These are phyloP conservation scores for Rhizoctonia solani DNA, from an alignment of 1,284 basidiomycete species.

Conservation along the genomic window DNA sequence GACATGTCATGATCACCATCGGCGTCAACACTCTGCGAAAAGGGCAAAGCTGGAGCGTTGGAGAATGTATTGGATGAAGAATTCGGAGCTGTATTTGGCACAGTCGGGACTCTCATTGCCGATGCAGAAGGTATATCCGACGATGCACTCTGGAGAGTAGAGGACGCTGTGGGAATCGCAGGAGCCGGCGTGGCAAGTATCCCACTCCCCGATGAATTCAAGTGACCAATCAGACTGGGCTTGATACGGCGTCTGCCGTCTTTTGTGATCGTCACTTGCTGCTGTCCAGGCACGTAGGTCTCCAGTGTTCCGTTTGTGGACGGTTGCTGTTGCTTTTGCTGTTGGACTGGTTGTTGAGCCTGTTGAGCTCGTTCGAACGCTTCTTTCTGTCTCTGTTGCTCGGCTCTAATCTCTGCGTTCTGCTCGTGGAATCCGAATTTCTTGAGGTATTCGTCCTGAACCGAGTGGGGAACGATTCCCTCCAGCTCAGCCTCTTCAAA, in stretches of 20 bases:
- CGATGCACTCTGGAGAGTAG: conserved; percentile 12
- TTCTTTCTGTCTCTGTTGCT: conserved; percentile 22
- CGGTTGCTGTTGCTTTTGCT: not conserved
- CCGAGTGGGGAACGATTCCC: conserved; percentile 74
- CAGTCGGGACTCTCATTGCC: conserved; percentile 10
- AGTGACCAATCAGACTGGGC: conserved; percentile 26
- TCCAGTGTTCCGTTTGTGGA: not conserved
- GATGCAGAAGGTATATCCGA: not conserved
- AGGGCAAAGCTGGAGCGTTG: not conserved
- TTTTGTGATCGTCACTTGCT: conserved; percentile 26
- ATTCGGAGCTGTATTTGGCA: no score
- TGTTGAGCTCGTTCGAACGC: conserved; percentile 6
- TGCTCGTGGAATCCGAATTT: conserved; percentile 69
- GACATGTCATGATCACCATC: conserved; percentile 54
- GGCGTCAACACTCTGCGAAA: conserved; percentile 27
- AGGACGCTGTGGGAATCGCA: not conserved
- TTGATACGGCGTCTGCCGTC: conserved; percentile 27
- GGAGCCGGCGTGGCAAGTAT: not conserved
- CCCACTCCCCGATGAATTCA: conserved; percentile 17
- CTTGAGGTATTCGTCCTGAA: conserved; percentile 75
- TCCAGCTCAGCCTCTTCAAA: conserved; percentile 83
- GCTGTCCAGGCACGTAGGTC: conserved; percentile 26
- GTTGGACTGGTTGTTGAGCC: not conserved
- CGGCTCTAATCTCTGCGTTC: conserved; percentile 29
- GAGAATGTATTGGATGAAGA: conserved; percentile 16